Base-by-base conservation (phyloP, 495 filamentous ascomycete genomes). In the Penicillium robsamsonii region DNA sequence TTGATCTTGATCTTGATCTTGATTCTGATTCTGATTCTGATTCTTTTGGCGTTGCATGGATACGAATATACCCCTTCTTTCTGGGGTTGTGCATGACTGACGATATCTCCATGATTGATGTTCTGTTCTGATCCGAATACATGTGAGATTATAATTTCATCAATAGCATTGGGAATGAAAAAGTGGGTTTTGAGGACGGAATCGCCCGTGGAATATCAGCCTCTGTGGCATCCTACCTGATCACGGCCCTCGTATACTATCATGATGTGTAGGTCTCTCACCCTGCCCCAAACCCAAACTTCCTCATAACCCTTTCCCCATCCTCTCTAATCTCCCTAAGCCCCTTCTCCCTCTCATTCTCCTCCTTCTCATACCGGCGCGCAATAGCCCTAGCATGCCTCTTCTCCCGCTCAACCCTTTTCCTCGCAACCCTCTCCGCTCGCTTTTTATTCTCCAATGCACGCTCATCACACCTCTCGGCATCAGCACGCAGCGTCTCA, bases 401-500 rank as follows among this genome's bases (percentile, higher is more conserved):
- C 57, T 65, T 68, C 61, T 74, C 70, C 58, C 68, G 66, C 53
- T 71, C 72, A 31, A 40, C 63, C 58, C 62, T 47, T 54, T 60
- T 74, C 57, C 70, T 70, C 50, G 52, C 67, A 62, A 64, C 71
- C 63, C 59, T 70, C 69, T 64, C 71, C 31, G 65, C 69, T 29
- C 67, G 62, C 57, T 66, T 75, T 64, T 66, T 76, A 46, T 72
- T 64, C 48, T 74, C 75, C 37, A 74, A 65, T 8, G 67, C 62
- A 52, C 69, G 70, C 22, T 72, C 62, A 35, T 70, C 77, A 29
- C 76, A 67, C 15, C 67, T 69, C 57, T 79, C 70, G 46, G 75
- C 77, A 62, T 83, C 81, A 45, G 61, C 72, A 42, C 75, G 74
- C 53, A 88, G 80, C 55, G 64, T 66, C 54, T 76, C 75, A 9